Base-by-base conservation (phyloP, 2,329 filamentous ascomycete genomes). In the Fusarium penzigii region DNA sequence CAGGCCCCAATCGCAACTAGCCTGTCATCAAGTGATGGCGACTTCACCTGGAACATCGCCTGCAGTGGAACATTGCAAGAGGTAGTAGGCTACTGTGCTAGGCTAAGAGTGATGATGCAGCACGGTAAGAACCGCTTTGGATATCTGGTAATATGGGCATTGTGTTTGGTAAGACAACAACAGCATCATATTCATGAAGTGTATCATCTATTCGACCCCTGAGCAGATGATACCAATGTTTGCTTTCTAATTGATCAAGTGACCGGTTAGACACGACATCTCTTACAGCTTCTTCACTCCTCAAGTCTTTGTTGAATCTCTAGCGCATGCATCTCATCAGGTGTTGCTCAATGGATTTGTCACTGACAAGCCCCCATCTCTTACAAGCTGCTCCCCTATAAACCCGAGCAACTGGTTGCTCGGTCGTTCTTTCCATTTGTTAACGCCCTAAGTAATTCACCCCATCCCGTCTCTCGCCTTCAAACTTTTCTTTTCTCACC, bases 31-130 rank as follows among this genome's bases (percentile, higher is more conserved):
- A 51, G 44, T 41, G 39, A 46, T 29, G 46, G 32, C 49, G 47
- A 48, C 51, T 29, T 45, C 39, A 61, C 51, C 47, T 56, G 50
- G 53, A 59, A 62, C 58, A 59, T 53, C 46, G 36, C 25, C 51
- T 53, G 62, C 48, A 29, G 62, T 65, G 55, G 46, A 50, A 65
- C 62, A 7, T 39, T 25, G 32, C 43, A 48, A 48, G 17, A 39
- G 41, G 13, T 29, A 36, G 13, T 36, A 36, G 32, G 32, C 32
- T 11, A 36, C 32, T 12, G 5, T 36, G 9, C 32, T 13, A 40
- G 39, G 14, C n/a, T 13, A 16, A 20, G 13, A 14, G 3, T 9
- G 9, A 14, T 36, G 20, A 36, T 14, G 9, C 32, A 12, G 32
- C 32, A 36, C 32, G 10, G 32, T 5, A 36, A 36, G 13, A 36